Conservation (phyloP, 306 rosid genomes). For the Cucurbita maxima region DNA sequence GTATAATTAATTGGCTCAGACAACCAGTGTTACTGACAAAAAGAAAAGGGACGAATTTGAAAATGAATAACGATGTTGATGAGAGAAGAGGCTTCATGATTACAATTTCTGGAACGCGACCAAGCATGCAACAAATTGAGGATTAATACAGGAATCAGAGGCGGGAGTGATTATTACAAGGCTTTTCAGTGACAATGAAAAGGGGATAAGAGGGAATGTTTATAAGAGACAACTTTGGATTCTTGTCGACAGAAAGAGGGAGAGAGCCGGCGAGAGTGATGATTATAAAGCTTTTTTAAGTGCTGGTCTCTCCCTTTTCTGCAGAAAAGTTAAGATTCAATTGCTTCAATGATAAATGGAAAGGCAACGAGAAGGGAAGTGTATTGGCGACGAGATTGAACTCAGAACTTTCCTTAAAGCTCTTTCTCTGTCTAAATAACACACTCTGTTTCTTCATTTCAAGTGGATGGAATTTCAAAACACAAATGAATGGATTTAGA, state of each 20-base stretch:
- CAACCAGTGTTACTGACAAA: not conserved
- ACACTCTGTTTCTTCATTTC: not conserved
- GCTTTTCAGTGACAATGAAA: not conserved
- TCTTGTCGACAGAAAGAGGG: not conserved
- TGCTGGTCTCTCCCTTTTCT: not conserved
- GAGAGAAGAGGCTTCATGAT: conserved; percentile 1
- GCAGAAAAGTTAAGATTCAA: not conserved
- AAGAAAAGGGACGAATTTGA: not conserved
- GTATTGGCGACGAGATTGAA: not conserved
- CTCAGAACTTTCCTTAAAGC: not conserved
- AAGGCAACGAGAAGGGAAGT: not conserved
- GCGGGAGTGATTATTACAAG: not conserved
- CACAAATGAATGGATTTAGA: not conserved
- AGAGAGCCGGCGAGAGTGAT: not conserved
- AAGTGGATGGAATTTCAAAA: not conserved
- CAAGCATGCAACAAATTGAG: not conserved
- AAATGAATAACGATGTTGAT: not conserved
- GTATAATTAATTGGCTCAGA: not conserved
- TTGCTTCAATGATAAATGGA: not conserved
- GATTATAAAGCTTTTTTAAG: not conserved
- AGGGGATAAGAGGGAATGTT: not conserved
- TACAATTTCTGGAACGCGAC: not conserved
- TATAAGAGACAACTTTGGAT: not conserved
- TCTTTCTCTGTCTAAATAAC: not conserved
- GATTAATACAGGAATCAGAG: not conserved